Evolutionary conservation across 2,329 filamentous ascomycete species (phyloP), one percentile per base, ranked within the genome.

Genomic region (Verticillium isaacii): DNA sequence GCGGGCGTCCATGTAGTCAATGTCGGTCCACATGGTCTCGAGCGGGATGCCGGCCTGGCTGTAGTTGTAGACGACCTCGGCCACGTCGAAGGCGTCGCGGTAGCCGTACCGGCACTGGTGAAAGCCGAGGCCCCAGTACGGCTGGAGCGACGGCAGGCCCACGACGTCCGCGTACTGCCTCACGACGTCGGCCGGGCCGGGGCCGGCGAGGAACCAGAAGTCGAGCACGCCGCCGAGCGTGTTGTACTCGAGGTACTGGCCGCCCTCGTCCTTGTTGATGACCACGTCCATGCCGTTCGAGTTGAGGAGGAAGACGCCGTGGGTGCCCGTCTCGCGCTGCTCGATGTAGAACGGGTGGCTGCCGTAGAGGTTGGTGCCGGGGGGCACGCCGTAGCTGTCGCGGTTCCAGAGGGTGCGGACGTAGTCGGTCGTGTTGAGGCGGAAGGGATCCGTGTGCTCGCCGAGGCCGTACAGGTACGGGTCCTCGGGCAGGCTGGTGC

Each of bases 41-140:
- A 92, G 77, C 0, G 89, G 89, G 61, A 93, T 91, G 17, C 79
- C 75, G 50, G 85, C 78, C 39, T 81, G 83, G 74, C 91, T 91
- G 71, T 85, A 87, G 63, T 85, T 56, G 15, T 36, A 83, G 5
- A 91, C 82, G 1, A 91, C 88, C 58, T 86, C 83, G 65, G 89
- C 82, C 3, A 92, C 70, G 32, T 85, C 80, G 1, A 85, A 83
- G 86, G 89, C 92, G 68, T 91, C 92, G 45, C 82, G 77, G 71
- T 95, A 95, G 1, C 91, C 92, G 87, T 91, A 95, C 63, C 90
- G 83, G 68, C 91, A 94, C 71, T 96, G 91, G 66, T 96, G 92
- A 71, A 84, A 94, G 34, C 58, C 58, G 36, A 59, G 58, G 37
- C 58, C 86, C 81, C 86, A 94, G 76, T 95, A 95, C 66, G 90